Evolutionary conservation across 2,329 filamentous ascomycete genomes (phyloP), one percentile per base, ranked within the genome.

Genomic region (Cryoendolithus antarcticus): DNA sequence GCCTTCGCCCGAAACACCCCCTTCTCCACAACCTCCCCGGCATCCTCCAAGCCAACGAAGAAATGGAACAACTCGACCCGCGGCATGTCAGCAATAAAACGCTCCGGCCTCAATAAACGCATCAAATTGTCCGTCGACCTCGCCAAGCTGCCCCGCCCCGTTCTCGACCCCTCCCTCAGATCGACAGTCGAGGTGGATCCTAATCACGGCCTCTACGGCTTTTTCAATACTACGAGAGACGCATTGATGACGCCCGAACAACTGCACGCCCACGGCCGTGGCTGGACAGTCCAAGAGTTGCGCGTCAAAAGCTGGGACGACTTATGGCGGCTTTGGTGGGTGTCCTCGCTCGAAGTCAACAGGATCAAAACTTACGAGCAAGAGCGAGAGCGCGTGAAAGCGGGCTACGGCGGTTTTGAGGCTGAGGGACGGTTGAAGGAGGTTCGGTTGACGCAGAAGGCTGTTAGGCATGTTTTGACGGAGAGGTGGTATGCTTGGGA

Each of bases 251-350:
- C 78, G 6, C 86, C 88, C 4, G 71, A 76, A 29, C 78, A 89
- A 49, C 77, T 82, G 40, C 59, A 69, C 36, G 67, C 74, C 47
- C 80, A 91, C 61, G 91, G 91, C n/a, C 75, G 91, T 39, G 69
- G 77, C 21, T 98, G 91, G 91, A 77, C 73, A 8, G 77, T 83
- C 6, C 75, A 85, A 63, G 91, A 98, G 66, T 69, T 98, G 54
- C 75, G 88, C 46, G 71, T 74, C 46, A 95, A 95, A 66, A 86
- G 81, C 46, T 98, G 86, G 84, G 85, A 94, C 45, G 88, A 96
- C 60, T 65, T 98, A 52, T 88, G 96, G 62, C 69, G 71, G 44
- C 70, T 98, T 55, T 98, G 89, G 86, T 98, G 88, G 86, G 75
- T 86, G 39, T 96, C 91, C 59, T 74, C 82, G 44, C 86, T 84